Percentiles rank a stretch among this genome's conserved stretches.
Conservation (phyloP, 129 eudicot genomes). For the Flaveria sonorensis region DNA sequence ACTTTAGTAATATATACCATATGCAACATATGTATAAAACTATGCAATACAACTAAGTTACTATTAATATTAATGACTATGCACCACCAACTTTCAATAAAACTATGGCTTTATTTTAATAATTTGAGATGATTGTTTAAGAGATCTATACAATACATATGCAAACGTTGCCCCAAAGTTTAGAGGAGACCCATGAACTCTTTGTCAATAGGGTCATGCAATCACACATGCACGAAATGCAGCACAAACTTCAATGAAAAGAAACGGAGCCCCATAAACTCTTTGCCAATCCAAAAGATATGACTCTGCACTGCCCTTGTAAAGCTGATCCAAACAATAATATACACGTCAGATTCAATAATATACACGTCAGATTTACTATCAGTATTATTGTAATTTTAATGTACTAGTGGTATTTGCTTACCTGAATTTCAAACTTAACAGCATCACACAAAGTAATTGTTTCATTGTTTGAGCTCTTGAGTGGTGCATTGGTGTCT, state of each 20-base stretch:
- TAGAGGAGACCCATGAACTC: too few relatives aligned
- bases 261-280: slow-evolving; percentile 59
- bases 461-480: slow-evolving; percentile 17
- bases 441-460: slow-evolving; percentile 36
- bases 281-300: slow-evolving; percentile 62
- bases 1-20: background rate
- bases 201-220: slow-evolving; percentile 2
- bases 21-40: background rate
- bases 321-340: slow-evolving; percentile 50
- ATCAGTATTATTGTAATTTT: background rate
- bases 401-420: background rate
- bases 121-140: background rate
- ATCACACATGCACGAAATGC: slow-evolving; percentile 49
- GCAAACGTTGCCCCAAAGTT: too few relatives aligned
- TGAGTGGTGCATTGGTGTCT: slow-evolving; percentile 23
- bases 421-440: slow-evolving; percentile 73
- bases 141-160: background rate
- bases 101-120: background rate
- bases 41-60: background rate
- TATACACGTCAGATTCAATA: background rate
- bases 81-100: background rate
- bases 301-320: slow-evolving; percentile 52
- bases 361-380: background rate
- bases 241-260: slow-evolving; percentile 67
- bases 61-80: background rate